A percentile compares a stretch with the other conserved stretches of the same genome.
These are phyloP conservation scores for Gamarada debralockiae DNA, from an alignment of 495 filamentous ascomycete genomes.

Conservation along the genomic window DNA sequence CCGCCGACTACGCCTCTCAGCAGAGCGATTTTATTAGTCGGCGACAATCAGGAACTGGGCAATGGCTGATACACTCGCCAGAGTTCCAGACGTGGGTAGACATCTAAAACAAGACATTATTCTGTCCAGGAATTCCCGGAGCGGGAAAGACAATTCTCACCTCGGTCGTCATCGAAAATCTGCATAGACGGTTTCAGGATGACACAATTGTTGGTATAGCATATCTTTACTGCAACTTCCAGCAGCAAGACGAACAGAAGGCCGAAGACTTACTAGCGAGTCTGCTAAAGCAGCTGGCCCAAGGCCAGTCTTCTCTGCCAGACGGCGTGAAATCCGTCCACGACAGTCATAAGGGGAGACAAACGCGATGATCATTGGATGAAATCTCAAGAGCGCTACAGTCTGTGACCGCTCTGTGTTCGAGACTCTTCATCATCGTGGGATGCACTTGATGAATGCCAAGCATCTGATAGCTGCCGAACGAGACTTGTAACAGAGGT, in stretches of 20 bases:
- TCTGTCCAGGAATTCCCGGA: too few relatives aligned
- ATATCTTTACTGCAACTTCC: too few relatives aligned
- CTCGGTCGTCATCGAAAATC: not conserved
- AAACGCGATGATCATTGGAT: slow-evolving; percentile 23
- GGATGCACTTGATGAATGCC: slow-evolving; percentile 49
- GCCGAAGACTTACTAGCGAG: too few relatives aligned
- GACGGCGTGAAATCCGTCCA: slow-evolving; percentile 29
- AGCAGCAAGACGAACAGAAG: too few relatives aligned
- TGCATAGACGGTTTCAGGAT: not conserved
- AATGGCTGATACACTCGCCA: too few relatives aligned
- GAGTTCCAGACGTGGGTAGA: too few relatives aligned
- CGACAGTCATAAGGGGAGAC: slow-evolving; percentile 2
- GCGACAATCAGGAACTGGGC: too few relatives aligned
- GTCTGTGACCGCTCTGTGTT: slow-evolving; percentile 18
- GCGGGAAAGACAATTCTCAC: slow-evolving; percentile 24
- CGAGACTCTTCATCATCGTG: slow-evolving; percentile 36
- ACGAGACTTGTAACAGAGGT: slow-evolving; percentile 22
- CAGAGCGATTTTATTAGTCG: too few relatives aligned
- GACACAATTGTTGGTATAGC: slow-evolving; percentile 5
- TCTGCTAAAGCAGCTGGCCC: too few relatives aligned
- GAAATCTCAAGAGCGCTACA: slow-evolving; percentile 25
- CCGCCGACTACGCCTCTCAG: too few relatives aligned
- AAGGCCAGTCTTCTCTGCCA: too few relatives aligned
- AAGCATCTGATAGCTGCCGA: slow-evolving; percentile 10
- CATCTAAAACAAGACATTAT: too few relatives aligned